Base-by-base conservation (phyloP, 2,329 filamentous ascomycete genomes). In the Diaporthe sp. region DNA sequence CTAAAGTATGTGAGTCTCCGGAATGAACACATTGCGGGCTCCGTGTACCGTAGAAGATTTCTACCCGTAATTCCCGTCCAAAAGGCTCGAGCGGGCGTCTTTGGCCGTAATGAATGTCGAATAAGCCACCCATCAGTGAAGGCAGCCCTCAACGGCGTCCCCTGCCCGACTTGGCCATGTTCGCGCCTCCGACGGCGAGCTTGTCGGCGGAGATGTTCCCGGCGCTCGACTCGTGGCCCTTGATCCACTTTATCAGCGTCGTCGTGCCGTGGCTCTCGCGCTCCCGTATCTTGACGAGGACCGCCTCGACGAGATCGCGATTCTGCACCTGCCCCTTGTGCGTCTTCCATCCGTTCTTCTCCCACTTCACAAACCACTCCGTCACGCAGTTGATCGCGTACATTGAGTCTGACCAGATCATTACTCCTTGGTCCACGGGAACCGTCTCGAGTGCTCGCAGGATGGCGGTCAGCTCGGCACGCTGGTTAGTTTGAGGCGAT, bases 301-400 rank as follows among this genome's bases (percentile, higher is more conserved):
- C 92, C 3, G 89, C 89, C 81, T 93, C 89, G 74, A 98, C 89
- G 28, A 98, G 85, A 80, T 99, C 97, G 80, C 91, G 91, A 82
- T 99, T 98, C 85, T 96, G 93, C 10, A 98, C 96, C 75, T 92
- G 93, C 13, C 91, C 91, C 0, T 87, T 85, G 4, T 90, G 85
- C n/a, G 92, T 98, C 81, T 89, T 89, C 96, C 96, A 99, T 8
- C 89, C 89, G 78, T 96, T 91, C 73, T 84, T 88, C 77, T 91
- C 87, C 97, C 97, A 98, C 73, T 89, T 92, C 30, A 85, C 83
- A 80, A 92, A 95, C 96, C 97, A 99, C 58, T 92, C 89, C 0
- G 93, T 97, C 35, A 95, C 91, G 80, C 96, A 98, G 78, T 96
- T 93, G 83, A 98, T 98, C 1, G 94, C 90, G 84, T 98, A 98